Percentiles rank a stretch among this genome's conserved stretches.
Evolutionary conservation across 257 asterid species (phyloP).

Genomic region (Solanum sparsipilum): DNA sequence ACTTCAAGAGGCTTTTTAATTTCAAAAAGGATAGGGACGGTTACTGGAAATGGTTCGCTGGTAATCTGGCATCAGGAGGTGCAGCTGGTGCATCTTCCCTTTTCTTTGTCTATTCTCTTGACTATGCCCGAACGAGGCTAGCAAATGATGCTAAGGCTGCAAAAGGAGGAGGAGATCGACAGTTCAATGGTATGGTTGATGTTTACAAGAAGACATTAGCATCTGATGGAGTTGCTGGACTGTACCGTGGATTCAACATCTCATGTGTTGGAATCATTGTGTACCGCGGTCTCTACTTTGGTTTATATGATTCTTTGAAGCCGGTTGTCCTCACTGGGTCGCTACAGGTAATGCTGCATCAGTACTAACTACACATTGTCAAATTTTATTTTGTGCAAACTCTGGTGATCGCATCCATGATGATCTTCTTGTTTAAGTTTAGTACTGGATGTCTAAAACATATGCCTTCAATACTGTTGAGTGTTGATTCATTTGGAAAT

Average conservation of each 20-base stretch:
- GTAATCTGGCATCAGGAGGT: constrained; percentile 35
- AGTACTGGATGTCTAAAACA: not conserved
- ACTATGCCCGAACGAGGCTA: constrained; percentile 33
- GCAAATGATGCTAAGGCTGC: constrained; percentile 39
- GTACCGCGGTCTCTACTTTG: constrained; percentile 41
- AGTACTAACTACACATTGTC: not conserved
- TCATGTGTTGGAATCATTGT: constrained; percentile 41
- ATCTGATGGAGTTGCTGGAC: constrained; percentile 36
- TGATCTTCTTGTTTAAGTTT: not conserved
- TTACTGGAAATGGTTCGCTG: constrained; percentile 40
- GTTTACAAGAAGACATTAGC: constrained; percentile 31
- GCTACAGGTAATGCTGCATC: constrained; percentile 14
- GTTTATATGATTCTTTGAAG: constrained; percentile 35
- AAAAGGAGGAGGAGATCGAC: constrained; percentile 29
- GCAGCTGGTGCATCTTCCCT: constrained; percentile 45
- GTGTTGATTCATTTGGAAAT: not conserved
- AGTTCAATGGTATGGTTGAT: constrained; percentile 35
- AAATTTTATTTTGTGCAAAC: not conserved
- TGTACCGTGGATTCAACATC: constrained; percentile 36
- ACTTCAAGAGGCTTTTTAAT: constrained; percentile 34
- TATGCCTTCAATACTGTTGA: not conserved
- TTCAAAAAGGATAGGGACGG: constrained; percentile 32
- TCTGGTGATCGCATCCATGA: not conserved
- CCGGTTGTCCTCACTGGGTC: constrained; percentile 27
- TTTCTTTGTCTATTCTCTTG: constrained; percentile 36